These are phyloP conservation scores for Neopestalotiopsis sp. DNA, from an alignment of 2,329 filamentous ascomycete genomes.

Conservation along the genomic window DNA sequence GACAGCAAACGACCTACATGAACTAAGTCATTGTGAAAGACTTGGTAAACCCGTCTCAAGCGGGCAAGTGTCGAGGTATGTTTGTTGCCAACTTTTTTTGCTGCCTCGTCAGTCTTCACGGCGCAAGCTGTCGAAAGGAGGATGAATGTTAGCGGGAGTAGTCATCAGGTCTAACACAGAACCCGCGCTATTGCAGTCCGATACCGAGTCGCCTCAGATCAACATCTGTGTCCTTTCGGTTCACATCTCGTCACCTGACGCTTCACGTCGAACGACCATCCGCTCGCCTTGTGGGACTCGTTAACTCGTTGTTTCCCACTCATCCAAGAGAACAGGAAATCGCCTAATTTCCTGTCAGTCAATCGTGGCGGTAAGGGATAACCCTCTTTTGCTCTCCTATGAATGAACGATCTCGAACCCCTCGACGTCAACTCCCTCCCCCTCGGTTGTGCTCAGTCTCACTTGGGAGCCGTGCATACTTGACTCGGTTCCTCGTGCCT, in stretches of 20 bases:
- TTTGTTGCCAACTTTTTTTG: slow-evolving; percentile 18
- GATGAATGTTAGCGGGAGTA: not conserved
- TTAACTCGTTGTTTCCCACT: slow-evolving; percentile 68
- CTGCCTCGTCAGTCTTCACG: not conserved
- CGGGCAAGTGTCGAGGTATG: slow-evolving; percentile 41
- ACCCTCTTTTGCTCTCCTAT: slow-evolving; percentile 23
- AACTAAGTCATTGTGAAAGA: slow-evolving; percentile 28
- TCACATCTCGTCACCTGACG: slow-evolving; percentile 46
- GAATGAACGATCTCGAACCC: not conserved
- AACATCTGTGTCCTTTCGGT: slow-evolving; percentile 33
- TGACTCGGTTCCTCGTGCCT: slow-evolving; percentile 3
- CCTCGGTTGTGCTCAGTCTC: slow-evolving; percentile 28
- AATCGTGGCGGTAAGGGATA: slow-evolving; percentile 60
- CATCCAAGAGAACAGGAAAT: slow-evolving; percentile 47
- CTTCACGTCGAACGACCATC: slow-evolving; percentile 43
- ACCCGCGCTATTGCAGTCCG: slow-evolving; percentile 42
- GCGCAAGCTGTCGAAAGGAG: not conserved
- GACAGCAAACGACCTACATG: slow-evolving; percentile 39
- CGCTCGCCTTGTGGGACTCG: slow-evolving; percentile 62
- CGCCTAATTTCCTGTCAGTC: slow-evolving; percentile 53
- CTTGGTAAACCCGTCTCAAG: slow-evolving; percentile 26
- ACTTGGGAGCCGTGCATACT: slow-evolving; percentile 19
- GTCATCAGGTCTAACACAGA: not conserved
- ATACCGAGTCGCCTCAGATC: slow-evolving; percentile 43
- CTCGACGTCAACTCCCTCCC: slow-evolving; percentile 3